phyloP scores from a whole-genome alignment of 768 basidiomycete genomes.

The Collybia sp. region DNA sequence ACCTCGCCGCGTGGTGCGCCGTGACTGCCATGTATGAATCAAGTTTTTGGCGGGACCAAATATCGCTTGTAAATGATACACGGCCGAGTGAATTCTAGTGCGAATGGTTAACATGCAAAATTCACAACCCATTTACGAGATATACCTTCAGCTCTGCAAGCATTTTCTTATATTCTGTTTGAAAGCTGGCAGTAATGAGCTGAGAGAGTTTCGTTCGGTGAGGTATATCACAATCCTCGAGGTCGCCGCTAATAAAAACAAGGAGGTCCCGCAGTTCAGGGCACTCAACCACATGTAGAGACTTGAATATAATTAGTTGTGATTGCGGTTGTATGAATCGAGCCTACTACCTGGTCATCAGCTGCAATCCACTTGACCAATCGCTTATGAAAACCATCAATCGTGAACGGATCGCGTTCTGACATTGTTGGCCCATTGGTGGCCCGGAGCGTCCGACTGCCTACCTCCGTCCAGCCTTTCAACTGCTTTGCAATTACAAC shows the following conservation, averaged over 20 bases:
- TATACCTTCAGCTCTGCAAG: background rate
- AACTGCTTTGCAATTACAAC: no score
- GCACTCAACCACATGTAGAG: background rate
- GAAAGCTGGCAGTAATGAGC: constrained; percentile 12
- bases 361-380: constrained; percentile 15
- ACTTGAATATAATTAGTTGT: constrained; percentile 4
- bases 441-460: no score
- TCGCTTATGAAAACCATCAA: no score
- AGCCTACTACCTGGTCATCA: constrained; percentile 17
- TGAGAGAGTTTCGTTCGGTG: constrained; percentile 17
- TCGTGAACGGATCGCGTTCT: no score
- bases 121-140: background rate
- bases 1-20: constrained; percentile 11
- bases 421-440: no score
- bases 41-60: constrained; percentile 14
- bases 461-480: no score
- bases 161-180: background rate
- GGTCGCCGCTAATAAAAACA: constrained; percentile 9
- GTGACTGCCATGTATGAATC: constrained; percentile 10
- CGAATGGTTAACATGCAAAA: constrained; percentile 1
- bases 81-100: constrained; percentile 8
- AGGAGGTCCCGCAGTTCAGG: constrained; percentile 18
- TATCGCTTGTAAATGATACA: constrained; percentile 14
- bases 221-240: constrained; percentile 15
- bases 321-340: constrained; percentile 18